These are phyloP conservation scores for Yarrowia porcina DNA, from an alignment of 805 yeast species.

Conservation along the genomic window DNA sequence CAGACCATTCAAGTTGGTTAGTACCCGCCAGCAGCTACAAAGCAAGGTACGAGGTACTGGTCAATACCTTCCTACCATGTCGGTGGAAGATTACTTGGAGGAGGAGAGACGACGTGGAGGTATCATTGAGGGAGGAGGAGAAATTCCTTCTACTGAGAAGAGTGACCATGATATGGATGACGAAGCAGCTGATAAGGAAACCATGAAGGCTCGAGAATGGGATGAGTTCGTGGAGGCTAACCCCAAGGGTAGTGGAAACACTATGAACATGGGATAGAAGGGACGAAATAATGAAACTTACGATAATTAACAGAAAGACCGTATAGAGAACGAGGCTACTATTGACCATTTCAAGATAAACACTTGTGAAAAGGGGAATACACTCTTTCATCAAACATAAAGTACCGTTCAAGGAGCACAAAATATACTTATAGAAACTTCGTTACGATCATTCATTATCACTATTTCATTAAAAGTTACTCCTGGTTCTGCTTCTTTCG, in stretches of 20 bases:
- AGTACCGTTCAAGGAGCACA: no score
- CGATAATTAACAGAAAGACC: no score
- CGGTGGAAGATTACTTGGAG: constrained; percentile 87
- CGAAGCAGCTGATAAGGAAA: constrained; percentile 58
- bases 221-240: constrained; percentile 87
- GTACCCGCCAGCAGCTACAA: constrained; percentile 50
- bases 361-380: no score
- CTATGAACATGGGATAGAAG: constrained; percentile 57
- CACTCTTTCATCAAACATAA: no score
- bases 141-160: constrained; percentile 42
- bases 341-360: no score
- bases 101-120: constrained; percentile 84
- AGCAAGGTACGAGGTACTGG: constrained; percentile 84
- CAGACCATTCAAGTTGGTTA: constrained; percentile 76
- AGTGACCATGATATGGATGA: constrained; percentile 54
- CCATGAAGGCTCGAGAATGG: constrained; percentile 81
- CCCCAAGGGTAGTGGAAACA: constrained; percentile 88
- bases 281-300: no score
- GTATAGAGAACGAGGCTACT: no score
- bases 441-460: not conserved
- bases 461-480: not conserved
- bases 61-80: constrained; percentile 87
- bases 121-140: constrained; percentile 45
- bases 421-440: no score
- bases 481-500: constrained; percentile 33